These are phyloP conservation scores for Hyaloperonospora brassicae DNA, from an alignment of 352 stramenopile species.

Conservation along the genomic window DNA sequence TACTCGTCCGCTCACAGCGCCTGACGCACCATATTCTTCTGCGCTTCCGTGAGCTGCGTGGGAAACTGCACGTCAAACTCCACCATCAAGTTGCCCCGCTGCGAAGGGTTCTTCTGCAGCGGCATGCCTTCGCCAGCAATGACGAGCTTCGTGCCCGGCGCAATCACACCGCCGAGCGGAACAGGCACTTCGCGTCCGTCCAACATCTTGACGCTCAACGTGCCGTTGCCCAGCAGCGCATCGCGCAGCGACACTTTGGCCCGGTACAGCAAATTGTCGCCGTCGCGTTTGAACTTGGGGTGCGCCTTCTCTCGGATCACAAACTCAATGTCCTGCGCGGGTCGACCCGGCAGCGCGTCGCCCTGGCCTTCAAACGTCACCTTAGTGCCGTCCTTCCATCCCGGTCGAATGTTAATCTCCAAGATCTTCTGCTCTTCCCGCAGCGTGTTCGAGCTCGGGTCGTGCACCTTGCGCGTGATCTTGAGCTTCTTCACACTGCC, in stretches of 20 bases:
- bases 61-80: conserved; percentile 97
- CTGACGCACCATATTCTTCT: conserved; percentile 69
- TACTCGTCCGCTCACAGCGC: conserved; percentile 39
- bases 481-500: conserved; percentile 90
- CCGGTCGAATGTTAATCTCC: conserved; percentile 93
- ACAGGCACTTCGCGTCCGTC: conserved; percentile 89
- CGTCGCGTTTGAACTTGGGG: conserved; percentile 89
- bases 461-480: conserved; percentile 89
- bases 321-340: conserved; percentile 93
- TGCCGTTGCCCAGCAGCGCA: conserved; percentile 89
- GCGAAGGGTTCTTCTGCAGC: conserved; percentile 60
- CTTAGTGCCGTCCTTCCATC: conserved; percentile 94
- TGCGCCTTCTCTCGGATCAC: conserved; percentile 89
- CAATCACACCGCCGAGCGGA: conserved; percentile 85
- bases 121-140: conserved; percentile 95
- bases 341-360: conserved; percentile 85
- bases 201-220: conserved; percentile 87
- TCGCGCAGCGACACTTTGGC: conserved; percentile 94
- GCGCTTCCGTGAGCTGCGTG: conserved; percentile 66
- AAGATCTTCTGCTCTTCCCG: conserved; percentile 93
- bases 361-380: conserved; percentile 94
- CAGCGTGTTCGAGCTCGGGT: conserved; percentile 65
- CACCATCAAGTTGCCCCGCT: conserved; percentile 91
- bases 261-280: conserved; percentile 92
- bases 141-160: conserved; percentile 88